phyloP scores from a whole-genome alignment of 805 yeast genomes.

The Tetrapisispora fleetii region DNA sequence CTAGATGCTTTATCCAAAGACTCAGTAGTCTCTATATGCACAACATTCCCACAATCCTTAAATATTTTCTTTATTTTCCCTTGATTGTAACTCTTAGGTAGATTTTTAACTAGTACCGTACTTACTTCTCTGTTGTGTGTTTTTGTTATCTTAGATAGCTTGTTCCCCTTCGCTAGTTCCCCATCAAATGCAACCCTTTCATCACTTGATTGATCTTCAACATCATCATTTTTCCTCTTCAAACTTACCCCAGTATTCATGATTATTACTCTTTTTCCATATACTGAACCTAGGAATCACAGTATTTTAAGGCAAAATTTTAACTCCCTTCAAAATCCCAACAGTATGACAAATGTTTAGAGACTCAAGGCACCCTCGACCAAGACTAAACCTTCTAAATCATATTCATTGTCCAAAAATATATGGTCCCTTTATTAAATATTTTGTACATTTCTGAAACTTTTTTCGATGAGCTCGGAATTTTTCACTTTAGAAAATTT shows the following conservation, averaged over 20 bases:
- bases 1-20: conserved; percentile 11
- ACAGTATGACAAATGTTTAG: too few species aligned
- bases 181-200: neutral
- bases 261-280: neutral
- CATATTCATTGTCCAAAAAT: neutral
- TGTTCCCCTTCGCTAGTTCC: neutral
- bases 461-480: neutral
- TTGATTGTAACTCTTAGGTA: conserved; percentile 36
- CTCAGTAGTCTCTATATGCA: conserved; percentile 27
- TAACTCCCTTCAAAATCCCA: too few species aligned
- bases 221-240: neutral
- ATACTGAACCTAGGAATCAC: neutral
- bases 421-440: neutral
- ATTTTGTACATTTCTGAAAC: too few species aligned
- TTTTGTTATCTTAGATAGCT: conserved; percentile 3
- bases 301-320: too few species aligned
- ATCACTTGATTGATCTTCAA: neutral
- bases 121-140: conserved; percentile 40
- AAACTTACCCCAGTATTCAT: neutral
- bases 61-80: conserved; percentile 36
- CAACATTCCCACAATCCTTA: conserved; percentile 50
- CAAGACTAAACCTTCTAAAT: too few species aligned
- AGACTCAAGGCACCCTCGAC: too few species aligned
- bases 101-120: conserved; percentile 43
- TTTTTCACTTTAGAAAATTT: conserved; percentile 4